Evolutionary conservation across 2,329 filamentous ascomycete species (phyloP), one percentile per base, ranked within the genome.

Genomic region (Alternaria triticina): DNA sequence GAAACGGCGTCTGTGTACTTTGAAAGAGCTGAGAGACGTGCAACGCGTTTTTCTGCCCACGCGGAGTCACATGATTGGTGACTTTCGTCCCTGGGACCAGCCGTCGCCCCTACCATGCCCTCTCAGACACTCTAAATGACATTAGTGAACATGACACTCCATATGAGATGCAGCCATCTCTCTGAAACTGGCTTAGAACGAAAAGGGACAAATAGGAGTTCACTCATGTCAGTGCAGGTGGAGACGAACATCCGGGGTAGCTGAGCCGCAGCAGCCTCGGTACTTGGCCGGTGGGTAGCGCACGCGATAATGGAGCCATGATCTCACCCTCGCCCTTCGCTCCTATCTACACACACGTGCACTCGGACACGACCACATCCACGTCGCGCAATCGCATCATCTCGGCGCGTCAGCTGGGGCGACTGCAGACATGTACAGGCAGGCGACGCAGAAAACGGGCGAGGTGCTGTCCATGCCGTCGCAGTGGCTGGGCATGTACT

Each of bases 401-500:
- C 47, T 23, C 43, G 57, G 59, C 62, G 56, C 67, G 64, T 52
- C 52, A 46, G 71, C 63, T 69, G 70, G 63, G 62, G 70, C 65
- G 64, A 66, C 66, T 59, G 58, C 61, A 40, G 67, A 43, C 25
- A 79, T 80, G 74, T 79, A 80, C 68, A 79, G 75, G 62, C 76
- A 80, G 70, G 77, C 78, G 65, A 79, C 76, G 40, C 73, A 77
- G 61, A 75, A 66, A 59, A 76, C 85, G 61, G 80, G 80, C 55
- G 81, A 79, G 67, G 79, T 86, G 65, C 81, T 90, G 51, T 84
- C 87, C 45, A 80, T 89, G 72, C 88, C 90, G 52, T 86, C 89
- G 25, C 85, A 85, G 79, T 92, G 88, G 88, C 83, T 93, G 57
- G 82, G 86, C 68, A 87, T 89, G 82, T 97, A 97, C 81, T 89